phyloP scores from a whole-genome alignment of 1,284 basidiomycete genomes.

The Sanghuangporus baumii region DNA sequence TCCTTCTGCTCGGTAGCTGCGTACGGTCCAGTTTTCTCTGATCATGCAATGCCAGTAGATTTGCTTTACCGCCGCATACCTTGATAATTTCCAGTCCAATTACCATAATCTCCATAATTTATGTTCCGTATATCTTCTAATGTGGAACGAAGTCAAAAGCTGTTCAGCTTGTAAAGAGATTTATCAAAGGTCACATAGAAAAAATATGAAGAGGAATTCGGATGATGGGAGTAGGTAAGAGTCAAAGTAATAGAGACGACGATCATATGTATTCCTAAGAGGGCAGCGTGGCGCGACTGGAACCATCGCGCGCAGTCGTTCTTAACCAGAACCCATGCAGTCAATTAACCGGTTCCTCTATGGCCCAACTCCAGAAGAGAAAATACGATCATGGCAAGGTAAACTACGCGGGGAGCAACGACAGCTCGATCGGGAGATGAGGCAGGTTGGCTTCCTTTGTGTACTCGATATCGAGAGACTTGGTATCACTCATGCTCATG shows the following conservation, averaged over 20 bases:
- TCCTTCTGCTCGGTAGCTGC: too few species aligned
- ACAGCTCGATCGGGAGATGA: conserved; percentile 85
- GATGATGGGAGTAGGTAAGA: background rate
- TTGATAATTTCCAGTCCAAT: too few species aligned
- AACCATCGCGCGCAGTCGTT: background rate
- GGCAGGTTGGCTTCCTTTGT: conserved; percentile 63
- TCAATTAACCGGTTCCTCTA: conserved; percentile 87
- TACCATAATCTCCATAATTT: too few species aligned
- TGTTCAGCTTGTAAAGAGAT: background rate
- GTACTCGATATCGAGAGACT: background rate
- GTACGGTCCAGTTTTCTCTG: too few species aligned
- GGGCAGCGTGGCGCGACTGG: conserved; percentile 4
- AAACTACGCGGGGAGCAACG: conserved; percentile 80
- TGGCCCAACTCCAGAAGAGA: conserved; percentile 92
- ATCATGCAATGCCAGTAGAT: too few species aligned
- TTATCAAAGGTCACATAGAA: background rate
- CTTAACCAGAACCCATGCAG: conserved; percentile 53
- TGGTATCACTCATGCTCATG: background rate
- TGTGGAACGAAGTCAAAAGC: too few species aligned
- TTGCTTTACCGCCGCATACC: too few species aligned
- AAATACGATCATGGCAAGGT: conserved; percentile 81
- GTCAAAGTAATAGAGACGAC: background rate
- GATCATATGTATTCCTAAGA: background rate
- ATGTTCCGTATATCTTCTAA: too few species aligned
- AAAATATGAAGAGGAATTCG: background rate